phyloP scores from a whole-genome alignment of 2,329 filamentous ascomycete species.

The Botryotinia calthae region DNA sequence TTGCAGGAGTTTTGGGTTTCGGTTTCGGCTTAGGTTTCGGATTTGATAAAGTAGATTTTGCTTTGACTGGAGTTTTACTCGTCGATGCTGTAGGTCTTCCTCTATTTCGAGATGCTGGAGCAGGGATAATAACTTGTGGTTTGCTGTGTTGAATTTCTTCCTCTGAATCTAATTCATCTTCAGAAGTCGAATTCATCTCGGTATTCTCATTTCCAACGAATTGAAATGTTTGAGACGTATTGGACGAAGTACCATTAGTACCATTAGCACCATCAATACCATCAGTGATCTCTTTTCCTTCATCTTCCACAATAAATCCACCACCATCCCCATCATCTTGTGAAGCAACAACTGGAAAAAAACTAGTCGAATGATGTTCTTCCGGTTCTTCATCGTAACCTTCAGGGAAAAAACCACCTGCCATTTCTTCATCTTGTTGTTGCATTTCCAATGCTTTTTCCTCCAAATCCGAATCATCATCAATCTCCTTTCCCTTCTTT shows the following conservation, averaged over 20 bases:
- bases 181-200: constrained; percentile 6
- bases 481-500: constrained; percentile 30
- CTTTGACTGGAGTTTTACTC: constrained; percentile 18
- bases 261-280: constrained; percentile 27
- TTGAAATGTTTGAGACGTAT: constrained; percentile 26
- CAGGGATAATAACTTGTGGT: constrained; percentile 5
- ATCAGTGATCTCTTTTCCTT: constrained; percentile 21
- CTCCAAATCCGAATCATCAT: constrained; percentile 32
- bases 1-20: constrained; percentile 11
- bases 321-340: constrained; percentile 32
- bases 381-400: constrained; percentile 48
- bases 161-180: constrained; percentile 4
- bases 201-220: constrained; percentile 27
- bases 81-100: constrained; percentile 27
- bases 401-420: constrained; percentile 60
- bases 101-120: constrained; percentile 24
- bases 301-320: constrained; percentile 35
- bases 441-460: constrained; percentile 34
- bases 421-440: constrained; percentile 50
- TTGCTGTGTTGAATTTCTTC: constrained; percentile 25
- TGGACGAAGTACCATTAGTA: neutral
- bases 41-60: constrained; percentile 17
- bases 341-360: constrained; percentile 37
- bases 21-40: neutral
- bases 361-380: constrained; percentile 25